Evolutionary conservation across 768 basidiomycete genomes (phyloP).

Genomic region (Amanita phalloides): DNA sequence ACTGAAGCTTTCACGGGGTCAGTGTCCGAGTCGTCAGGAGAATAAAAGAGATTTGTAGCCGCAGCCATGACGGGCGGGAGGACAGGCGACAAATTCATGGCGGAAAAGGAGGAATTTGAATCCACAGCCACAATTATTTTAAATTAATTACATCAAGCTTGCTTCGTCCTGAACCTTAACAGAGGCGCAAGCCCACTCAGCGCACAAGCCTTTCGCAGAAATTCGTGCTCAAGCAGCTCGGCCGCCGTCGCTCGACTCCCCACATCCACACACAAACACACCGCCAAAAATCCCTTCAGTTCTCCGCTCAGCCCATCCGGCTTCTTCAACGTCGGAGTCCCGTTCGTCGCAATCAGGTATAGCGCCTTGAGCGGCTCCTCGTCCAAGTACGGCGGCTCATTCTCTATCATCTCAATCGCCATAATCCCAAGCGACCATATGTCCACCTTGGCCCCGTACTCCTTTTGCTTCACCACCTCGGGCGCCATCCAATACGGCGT

Average conservation of each 20-base stretch:
- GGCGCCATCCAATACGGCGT: constrained; percentile 99
- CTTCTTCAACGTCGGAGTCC: constrained; percentile 95
- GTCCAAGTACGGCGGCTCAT: constrained; percentile 91
- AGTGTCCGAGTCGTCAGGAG: not conserved
- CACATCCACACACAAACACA: constrained; percentile 97
- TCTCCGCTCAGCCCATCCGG: constrained; percentile 88
- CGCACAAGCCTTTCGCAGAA: constrained; percentile 82
- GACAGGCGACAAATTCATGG: too few species aligned
- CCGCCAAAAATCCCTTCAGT: constrained; percentile 92
- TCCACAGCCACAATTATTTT: too few species aligned
- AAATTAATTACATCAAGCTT: constrained; percentile 10
- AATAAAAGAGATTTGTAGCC: too few species aligned
- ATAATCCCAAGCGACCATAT: constrained; percentile 97
- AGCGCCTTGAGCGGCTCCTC: constrained; percentile 92
- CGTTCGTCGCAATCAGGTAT: constrained; percentile 95
- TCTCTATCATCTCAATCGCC: constrained; percentile 99
- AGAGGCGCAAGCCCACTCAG: constrained; percentile 77
- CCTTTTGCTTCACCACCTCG: constrained; percentile 96
- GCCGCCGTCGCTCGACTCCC: constrained; percentile 83
- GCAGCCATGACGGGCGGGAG: too few species aligned
- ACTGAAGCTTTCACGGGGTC: constrained; percentile 56
- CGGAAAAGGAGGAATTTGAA: too few species aligned
- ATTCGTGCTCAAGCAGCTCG: constrained; percentile 89
- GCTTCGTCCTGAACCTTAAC: constrained; percentile 69
- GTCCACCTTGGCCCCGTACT: constrained; percentile 94